Evolutionary conservation across 192 early-diverging fungal genomes (phyloP).

Genomic region (Umbelopsis isabellina): DNA sequence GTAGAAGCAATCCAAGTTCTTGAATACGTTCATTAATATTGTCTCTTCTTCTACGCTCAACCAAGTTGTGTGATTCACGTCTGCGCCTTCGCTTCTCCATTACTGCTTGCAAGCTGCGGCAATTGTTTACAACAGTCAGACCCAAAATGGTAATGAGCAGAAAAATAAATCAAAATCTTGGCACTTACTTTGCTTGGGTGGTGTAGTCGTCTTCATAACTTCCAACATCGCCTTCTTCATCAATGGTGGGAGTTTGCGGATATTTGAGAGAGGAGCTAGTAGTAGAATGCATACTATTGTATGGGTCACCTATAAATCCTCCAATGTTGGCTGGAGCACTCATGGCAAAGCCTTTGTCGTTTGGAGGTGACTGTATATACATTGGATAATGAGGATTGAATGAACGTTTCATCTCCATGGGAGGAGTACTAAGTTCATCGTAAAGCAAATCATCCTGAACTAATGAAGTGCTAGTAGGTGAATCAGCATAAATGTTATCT

Average conservation of each 20-base stretch:
- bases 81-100: constrained; percentile 90
- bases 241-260: constrained; percentile 9
- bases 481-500: constrained; percentile 17
- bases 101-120: constrained; percentile 42
- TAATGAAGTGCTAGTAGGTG: constrained; percentile 3
- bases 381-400: constrained; percentile 22
- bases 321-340: constrained; percentile 40
- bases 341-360: constrained; percentile 31
- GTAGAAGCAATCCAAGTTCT: constrained; percentile 85
- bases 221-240: constrained; percentile 15
- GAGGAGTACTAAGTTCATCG: constrained; percentile 17
- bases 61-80: constrained; percentile 94
- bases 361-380: constrained; percentile 18
- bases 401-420: constrained; percentile 15
- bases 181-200: constrained; percentile 43
- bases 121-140: neutral
- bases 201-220: constrained; percentile 38
- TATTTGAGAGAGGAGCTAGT: constrained; percentile 17
- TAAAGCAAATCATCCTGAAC: constrained; percentile 14
- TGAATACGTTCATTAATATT: constrained; percentile 99
- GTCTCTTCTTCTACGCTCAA: constrained; percentile 93
- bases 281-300: constrained; percentile 14
- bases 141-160: neutral
- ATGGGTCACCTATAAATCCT: constrained; percentile 5
- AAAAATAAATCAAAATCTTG: neutral